Evolutionary conservation across 208 protist genomes (phyloP).

Genomic region (Trypanosoma boissoni): DNA sequence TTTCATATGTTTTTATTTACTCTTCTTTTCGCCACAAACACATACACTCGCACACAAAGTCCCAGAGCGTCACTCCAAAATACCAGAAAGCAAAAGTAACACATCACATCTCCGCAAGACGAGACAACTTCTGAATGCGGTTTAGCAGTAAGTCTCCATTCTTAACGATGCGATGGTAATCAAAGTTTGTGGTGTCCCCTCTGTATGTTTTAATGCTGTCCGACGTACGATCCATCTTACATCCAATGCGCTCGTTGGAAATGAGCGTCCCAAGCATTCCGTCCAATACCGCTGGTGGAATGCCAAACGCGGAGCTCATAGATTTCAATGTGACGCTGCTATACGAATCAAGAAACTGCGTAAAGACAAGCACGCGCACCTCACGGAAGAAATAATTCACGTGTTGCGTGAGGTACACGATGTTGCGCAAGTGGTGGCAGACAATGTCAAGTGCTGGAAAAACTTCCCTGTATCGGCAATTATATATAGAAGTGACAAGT

Average conservation of each 20-base stretch:
- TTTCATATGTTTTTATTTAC: not conserved
- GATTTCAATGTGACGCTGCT: constrained; percentile 94
- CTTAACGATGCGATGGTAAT: constrained; percentile 96
- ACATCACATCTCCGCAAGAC: constrained; percentile 91
- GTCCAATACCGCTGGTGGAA: constrained; percentile 85
- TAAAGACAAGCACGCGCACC: constrained; percentile 96
- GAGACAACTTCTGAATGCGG: constrained; percentile 97
- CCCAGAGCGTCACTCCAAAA: not conserved
- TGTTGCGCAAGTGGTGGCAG: constrained; percentile 83
- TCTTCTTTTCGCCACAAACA: too few species aligned
- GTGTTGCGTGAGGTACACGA: constrained; percentile 94
- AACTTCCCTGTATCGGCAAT: constrained; percentile 95
- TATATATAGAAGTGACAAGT: constrained; percentile 92
- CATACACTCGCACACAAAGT: not conserved
- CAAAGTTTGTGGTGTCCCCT: constrained; percentile 94
- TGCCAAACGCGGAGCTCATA: constrained; percentile 96
- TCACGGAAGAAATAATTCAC: constrained; percentile 97
- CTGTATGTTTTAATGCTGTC: constrained; percentile 96
- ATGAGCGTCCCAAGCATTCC: constrained; percentile 97
- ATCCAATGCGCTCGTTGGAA: constrained; percentile 93
- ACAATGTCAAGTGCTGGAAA: constrained; percentile 91
- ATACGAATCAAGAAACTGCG: constrained; percentile 99
- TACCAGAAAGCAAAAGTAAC: not conserved
- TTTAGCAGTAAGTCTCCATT: constrained; percentile 97
- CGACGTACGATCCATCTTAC: constrained; percentile 98